Evolutionary conservation across 345 rosid species (phyloP).

Genomic region (Angophora floribunda): DNA sequence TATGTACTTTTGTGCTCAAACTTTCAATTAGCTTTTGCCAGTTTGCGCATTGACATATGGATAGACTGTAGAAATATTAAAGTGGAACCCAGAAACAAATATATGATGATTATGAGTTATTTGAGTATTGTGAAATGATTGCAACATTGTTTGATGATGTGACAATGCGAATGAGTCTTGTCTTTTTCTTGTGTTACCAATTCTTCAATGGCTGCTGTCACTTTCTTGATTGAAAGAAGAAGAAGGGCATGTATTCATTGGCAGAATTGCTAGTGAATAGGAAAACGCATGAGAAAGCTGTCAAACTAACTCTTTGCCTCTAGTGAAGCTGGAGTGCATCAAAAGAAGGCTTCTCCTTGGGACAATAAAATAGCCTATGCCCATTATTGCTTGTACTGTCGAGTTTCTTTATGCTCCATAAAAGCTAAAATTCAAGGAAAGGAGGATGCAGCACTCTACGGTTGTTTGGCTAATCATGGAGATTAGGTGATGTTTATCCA

Average conservation of each 20-base stretch:
- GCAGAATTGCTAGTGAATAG: neutral
- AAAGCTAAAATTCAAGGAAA: neutral
- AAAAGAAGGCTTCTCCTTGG: neutral
- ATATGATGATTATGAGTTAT: neutral
- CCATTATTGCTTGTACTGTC: neutral
- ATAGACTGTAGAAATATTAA: neutral
- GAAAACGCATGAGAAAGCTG: neutral
- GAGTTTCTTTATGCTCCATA: neutral
- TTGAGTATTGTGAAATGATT: neutral
- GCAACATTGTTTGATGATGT: neutral
- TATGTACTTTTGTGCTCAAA: neutral
- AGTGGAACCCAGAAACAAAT: neutral
- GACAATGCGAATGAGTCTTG: neutral
- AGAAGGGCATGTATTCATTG: neutral
- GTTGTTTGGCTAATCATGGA: neutral
- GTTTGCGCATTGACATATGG: neutral
- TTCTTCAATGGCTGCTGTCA: neutral
- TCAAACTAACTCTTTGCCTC: neutral
- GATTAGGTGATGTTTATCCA: neutral
- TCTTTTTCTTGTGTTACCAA: neutral
- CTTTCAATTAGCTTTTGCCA: neutral
- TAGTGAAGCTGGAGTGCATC: neutral
- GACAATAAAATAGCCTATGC: neutral
- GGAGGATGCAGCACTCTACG: neutral
- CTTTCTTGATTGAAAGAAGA: neutral